Base-by-base conservation (phyloP, 2,329 filamentous ascomycete species). In the Delphinella strobiligena region DNA sequence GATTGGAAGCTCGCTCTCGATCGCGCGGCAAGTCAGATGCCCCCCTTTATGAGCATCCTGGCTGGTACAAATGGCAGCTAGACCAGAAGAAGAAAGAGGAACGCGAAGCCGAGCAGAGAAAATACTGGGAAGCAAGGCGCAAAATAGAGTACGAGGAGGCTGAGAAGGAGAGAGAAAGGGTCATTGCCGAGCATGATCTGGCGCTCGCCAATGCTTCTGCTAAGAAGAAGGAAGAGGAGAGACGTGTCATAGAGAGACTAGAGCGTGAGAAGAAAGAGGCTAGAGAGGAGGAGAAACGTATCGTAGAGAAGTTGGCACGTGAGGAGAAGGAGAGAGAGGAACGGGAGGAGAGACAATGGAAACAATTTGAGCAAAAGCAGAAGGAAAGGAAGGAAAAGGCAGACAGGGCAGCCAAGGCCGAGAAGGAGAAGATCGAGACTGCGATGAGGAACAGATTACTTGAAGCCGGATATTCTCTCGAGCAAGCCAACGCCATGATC, bases 401-500 rank as follows among this genome's bases (percentile, higher is more conserved):
- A 35, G 60, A 65, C 46, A 51, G 48, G n/a, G 56, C 56, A 45
- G 59, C 59, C 40, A 56, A 61, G 39, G 54, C 52, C 46, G 51
- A 56, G 41, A 58, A 67, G 37, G 58, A 59, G 40, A 55, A 60
- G 40, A 49, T 69, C n/a, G 63, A 68, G 36, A 55, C 58, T 12
- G 53, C 58, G 27, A 67, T 70, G 64, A 59, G 61, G 41, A 61
- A 63, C 42, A 56, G 61, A 4, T 55, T 69, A 3, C 51, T 57
- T 18, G 57, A 63, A 38, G 58, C 63, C 12, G 66, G 66, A 34
- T 68, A 65, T 47, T 60, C 66, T 31, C 59, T 66, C 37, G 61
- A 63, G 43, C 63, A 66, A 43, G 69, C 69, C 45, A 62, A 69
- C 33, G 60, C 59, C 27, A 62, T 69, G 48, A 56, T 69, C 34